Evolutionary conservation across 257 asterid species (phyloP).

Genomic region (Scutellaria minor): DNA sequence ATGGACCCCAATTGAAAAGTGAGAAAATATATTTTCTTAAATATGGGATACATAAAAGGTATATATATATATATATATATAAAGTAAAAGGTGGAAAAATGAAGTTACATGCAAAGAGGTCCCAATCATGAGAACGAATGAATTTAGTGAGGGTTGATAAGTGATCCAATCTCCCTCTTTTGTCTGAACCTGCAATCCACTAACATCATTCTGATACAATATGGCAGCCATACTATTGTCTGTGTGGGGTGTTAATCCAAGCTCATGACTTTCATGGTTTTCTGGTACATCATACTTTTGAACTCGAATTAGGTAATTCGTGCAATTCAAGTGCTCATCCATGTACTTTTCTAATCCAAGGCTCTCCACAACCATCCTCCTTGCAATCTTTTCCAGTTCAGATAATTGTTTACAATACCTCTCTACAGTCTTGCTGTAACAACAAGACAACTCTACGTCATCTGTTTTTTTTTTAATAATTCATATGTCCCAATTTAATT

Average conservation of each 20-base stretch:
- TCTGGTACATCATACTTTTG: conserved; percentile 58
- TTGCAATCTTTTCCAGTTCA: conserved; percentile 48
- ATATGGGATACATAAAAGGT: too few species aligned
- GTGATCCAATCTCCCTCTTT: conserved; percentile 59
- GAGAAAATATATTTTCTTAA: too few species aligned
- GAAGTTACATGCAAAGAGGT: conserved; percentile 50
- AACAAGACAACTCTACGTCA: not conserved
- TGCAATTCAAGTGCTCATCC: conserved; percentile 57
- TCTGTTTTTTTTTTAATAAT: too few species aligned
- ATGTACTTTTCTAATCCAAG: conserved; percentile 52
- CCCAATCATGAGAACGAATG: conserved; percentile 58
- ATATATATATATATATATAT: too few species aligned
- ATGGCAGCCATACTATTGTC: conserved; percentile 55
- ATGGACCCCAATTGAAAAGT: too few species aligned
- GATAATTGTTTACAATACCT: conserved; percentile 44
- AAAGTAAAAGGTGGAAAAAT: too few species aligned
- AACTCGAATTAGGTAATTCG: conserved; percentile 52
- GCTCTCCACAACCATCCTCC: conserved; percentile 62
- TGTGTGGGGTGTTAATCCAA: conserved; percentile 55
- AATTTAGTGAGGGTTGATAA: conserved; percentile 42
- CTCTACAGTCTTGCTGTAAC: conserved; percentile 44
- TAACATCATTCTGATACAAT: conserved; percentile 44
- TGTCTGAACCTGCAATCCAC: conserved; percentile 49
- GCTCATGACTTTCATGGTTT: conserved; percentile 33
- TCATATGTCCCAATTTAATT: too few species aligned